These are phyloP conservation scores for Avena insularis DNA, from an alignment of 176 grass and related monocot species.

Conservation along the genomic window DNA sequence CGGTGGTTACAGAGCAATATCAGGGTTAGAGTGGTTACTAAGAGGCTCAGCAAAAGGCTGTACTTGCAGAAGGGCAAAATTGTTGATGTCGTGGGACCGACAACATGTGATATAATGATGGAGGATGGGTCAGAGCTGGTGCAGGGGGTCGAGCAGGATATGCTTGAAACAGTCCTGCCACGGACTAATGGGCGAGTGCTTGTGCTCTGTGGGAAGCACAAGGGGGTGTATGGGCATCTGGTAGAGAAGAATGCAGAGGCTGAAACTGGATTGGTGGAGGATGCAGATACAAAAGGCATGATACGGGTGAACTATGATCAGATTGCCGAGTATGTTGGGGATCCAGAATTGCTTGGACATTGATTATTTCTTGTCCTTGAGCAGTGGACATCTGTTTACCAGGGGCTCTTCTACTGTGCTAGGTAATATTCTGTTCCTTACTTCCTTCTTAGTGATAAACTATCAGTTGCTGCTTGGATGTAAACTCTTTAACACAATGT, in stretches of 20 bases:
- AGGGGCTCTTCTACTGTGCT: no score
- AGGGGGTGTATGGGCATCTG: conserved; percentile 81
- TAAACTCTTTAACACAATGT: conserved; percentile 12
- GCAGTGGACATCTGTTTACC: not conserved
- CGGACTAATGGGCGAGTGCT: conserved; percentile 74
- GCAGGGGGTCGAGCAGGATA: conserved; percentile 90
- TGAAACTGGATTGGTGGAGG: conserved; percentile 70
- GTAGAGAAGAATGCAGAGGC: conserved; percentile 67
- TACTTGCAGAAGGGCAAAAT: conserved; percentile 87
- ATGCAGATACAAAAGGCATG: conserved; percentile 76
- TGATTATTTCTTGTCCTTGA: conserved; percentile 44
- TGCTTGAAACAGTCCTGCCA: conserved; percentile 92
- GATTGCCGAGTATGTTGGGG: conserved; percentile 86
- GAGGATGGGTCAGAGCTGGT: conserved; percentile 72
- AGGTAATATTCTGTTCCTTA: not conserved
- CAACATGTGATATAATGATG: conserved; percentile 79
- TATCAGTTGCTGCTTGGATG: conserved; percentile 27
- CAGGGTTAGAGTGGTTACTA: conserved; percentile 82
- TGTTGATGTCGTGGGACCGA: conserved; percentile 85
- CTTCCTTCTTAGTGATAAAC: conserved; percentile 18
- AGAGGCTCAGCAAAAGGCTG: conserved; percentile 70
- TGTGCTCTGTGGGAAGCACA: conserved; percentile 85
- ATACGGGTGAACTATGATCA: conserved; percentile 78
- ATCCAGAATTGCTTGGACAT: conserved; percentile 75
- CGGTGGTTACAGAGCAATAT: conserved; percentile 89